These are phyloP conservation scores for Pseudogymnoascus sp. DNA, from an alignment of 2,329 filamentous ascomycete genomes.

Conservation along the genomic window DNA sequence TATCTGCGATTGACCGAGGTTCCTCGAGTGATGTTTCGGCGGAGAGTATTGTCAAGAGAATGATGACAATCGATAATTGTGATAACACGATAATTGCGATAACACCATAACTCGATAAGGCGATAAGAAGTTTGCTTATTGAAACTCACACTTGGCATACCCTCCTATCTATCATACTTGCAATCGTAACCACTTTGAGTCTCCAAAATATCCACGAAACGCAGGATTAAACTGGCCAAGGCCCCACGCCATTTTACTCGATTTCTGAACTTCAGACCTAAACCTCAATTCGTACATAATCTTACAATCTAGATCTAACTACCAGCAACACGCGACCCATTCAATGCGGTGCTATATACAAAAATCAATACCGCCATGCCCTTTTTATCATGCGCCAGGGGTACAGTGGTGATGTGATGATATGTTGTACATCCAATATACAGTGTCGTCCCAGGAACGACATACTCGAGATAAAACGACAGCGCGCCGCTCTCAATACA, in stretches of 20 bases:
- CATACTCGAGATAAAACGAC: neutral
- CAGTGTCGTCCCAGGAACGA: neutral
- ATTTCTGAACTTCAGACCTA: neutral
- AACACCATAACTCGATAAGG: too few species aligned
- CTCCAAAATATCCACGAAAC: neutral
- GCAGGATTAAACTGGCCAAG: neutral
- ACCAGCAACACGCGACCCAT: neutral
- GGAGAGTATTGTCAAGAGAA: too few species aligned
- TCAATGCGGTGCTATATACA: constrained; percentile 3
- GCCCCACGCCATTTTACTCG: neutral
- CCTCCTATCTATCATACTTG: neutral
- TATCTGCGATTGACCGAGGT: too few species aligned
- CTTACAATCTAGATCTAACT: constrained; percentile 5
- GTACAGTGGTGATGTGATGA: constrained; percentile 4
- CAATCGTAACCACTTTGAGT: neutral
- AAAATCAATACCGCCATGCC: neutral
- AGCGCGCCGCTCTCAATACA: neutral
- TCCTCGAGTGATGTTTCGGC: too few species aligned
- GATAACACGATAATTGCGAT: too few species aligned
- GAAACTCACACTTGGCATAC: neutral
- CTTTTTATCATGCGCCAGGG: neutral
- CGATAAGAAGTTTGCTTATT: too few species aligned
- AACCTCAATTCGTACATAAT: neutral
- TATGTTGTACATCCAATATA: constrained; percentile 6
- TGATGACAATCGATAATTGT: too few species aligned